phyloP scores from a whole-genome alignment of 352 stramenopile species.

The Phytopythium oedochilum region DNA sequence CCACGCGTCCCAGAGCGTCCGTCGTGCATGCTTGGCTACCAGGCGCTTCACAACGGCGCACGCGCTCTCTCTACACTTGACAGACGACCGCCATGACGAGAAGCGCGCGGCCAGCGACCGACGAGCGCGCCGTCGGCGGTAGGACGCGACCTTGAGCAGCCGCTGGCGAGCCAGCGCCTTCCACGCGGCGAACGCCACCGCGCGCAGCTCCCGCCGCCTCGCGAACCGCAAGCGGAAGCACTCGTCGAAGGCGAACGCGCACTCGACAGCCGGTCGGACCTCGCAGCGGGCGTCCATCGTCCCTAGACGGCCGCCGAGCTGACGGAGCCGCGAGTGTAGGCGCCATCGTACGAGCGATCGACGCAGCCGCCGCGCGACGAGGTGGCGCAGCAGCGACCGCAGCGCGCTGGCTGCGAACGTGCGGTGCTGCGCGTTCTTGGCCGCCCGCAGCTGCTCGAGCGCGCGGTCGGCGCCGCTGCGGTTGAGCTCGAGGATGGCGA shows the following conservation, averaged over 20 bases:
- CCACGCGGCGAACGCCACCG: neutral
- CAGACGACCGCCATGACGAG: neutral
- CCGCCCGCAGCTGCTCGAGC: constrained; percentile 19
- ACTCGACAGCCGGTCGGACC: neutral
- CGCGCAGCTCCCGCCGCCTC: neutral
- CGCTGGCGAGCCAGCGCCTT: constrained; percentile 1
- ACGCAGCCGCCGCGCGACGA: neutral
- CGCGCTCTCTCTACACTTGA: neutral
- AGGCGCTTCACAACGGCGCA: neutral
- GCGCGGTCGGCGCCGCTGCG: constrained; percentile 40
- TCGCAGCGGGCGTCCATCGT: neutral
- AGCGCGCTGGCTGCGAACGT: constrained; percentile 12
- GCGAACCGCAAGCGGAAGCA: constrained; percentile 4
- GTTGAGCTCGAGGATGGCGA: constrained; percentile 69
- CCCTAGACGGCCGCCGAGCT: no score
- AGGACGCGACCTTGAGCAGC: neutral
- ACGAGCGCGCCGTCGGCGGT: neutral
- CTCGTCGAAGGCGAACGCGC: constrained; percentile 2
- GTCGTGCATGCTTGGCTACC: neutral
- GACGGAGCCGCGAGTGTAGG: neutral
- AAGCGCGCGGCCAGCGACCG: neutral
- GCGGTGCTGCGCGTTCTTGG: constrained; percentile 12
- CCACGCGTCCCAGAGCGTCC: neutral
- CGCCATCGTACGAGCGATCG: neutral
- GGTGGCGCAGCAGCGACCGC: neutral